Evolutionary conservation across 371 early-diverging fungal genomes (phyloP), one percentile per base, ranked within the genome.

Genomic region (Mortierella sp.): DNA sequence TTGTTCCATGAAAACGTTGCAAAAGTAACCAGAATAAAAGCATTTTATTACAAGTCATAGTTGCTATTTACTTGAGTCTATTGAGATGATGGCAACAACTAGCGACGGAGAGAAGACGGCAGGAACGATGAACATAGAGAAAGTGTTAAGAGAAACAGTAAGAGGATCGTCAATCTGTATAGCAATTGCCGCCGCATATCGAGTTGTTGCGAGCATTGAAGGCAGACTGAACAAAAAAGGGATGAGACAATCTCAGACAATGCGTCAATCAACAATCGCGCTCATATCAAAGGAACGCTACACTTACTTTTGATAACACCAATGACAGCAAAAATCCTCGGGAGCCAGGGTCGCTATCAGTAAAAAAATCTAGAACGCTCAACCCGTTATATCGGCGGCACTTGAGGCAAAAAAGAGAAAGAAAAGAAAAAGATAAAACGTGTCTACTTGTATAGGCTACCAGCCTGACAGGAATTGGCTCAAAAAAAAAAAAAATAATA

Each of bases 31-130:
- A 13, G 11, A 28, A 58, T 32, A 16, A 58, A 28, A 19, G 55
- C 3, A 11, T 53, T 58, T 58, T 58, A 58, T 58, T 58, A 58
- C 36, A 58, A 50, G 50, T 50, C 50, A 50, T 50, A 50, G n/a
- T 50, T 3, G 50, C 50, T 50, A 50, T 50, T 50, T 50, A 50
- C 55, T 55, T 55, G 55, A 55, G 28, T 55, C 55, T 55, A 55
- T 55, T 15, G 55, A 32, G 22, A 13, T 55, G 16, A 55, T 28
- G 22, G n/a, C 50, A 50, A n/a, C 50, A 50, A n/a, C 50, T 55
- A 55, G 11, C 55, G 55, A 22, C 32, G 32, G 9, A 28, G 22
- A 55, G 21, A 55, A 55, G 55, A 55, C 55, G 55, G 55, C 55
- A 55, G 55, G 55, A 55, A 28, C 24, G 55, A 28, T 32, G 55